Conservation (phyloP, 192 early-diverging fungal species). For the Mortierella alpina region DNA sequence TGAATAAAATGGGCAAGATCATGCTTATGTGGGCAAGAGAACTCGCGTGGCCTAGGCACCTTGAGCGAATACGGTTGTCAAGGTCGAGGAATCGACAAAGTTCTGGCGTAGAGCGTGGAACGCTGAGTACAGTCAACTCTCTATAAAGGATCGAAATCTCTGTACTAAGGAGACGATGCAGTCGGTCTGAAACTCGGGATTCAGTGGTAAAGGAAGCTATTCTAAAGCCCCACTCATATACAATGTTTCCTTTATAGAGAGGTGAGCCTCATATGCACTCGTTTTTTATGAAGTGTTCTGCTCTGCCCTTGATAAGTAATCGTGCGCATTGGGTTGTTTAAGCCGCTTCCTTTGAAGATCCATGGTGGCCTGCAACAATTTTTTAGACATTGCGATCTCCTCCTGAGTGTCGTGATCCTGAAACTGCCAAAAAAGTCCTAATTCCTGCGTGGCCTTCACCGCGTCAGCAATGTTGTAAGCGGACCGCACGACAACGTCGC, state of each 20-base stretch:
- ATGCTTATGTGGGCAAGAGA: too few species aligned
- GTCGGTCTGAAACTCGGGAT: background rate
- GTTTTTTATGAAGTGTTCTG: too few species aligned
- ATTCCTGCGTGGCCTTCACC: background rate
- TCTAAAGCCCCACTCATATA: background rate
- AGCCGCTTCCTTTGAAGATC: constrained; percentile 1
- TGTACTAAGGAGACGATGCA: too few species aligned
- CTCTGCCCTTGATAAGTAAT: background rate
- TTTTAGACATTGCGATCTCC: too few species aligned
- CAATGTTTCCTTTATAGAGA: background rate
- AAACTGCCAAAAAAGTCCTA: constrained; percentile 1
- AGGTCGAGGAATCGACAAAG: too few species aligned
- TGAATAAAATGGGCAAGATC: too few species aligned
- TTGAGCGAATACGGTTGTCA: too few species aligned
- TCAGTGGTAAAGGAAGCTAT: background rate
- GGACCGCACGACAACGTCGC: background rate
- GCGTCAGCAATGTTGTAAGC: background rate
- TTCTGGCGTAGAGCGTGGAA: too few species aligned
- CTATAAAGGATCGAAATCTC: background rate
- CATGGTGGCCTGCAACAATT: background rate
- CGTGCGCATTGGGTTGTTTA: background rate
- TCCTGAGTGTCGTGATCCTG: background rate
- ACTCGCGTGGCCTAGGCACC: too few species aligned
- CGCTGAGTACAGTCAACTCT: background rate
- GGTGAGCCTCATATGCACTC: background rate